phyloP scores from a whole-genome alignment of 768 basidiomycete species.

The Xerocomellus dryophilus region DNA sequence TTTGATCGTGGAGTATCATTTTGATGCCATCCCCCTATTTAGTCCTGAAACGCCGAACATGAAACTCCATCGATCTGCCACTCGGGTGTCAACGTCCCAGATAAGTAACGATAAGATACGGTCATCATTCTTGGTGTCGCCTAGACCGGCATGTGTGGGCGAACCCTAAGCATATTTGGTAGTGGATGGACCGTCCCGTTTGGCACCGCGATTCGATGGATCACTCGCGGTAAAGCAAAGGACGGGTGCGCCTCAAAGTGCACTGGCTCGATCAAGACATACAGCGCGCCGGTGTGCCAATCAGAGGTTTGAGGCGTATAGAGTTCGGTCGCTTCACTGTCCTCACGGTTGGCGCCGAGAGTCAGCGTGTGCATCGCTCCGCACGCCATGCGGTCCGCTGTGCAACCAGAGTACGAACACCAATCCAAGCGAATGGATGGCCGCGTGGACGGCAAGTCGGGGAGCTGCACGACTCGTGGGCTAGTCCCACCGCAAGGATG shows the following conservation, averaged over 20 bases:
- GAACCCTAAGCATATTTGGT: neutral
- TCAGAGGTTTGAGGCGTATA: neutral
- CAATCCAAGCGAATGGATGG: neutral
- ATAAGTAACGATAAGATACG: neutral
- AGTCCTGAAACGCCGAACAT: slow-evolving; percentile 1
- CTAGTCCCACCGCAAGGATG: neutral
- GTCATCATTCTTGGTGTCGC: neutral
- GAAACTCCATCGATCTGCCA: slow-evolving; percentile 2
- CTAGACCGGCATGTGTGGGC: neutral
- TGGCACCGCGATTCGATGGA: neutral
- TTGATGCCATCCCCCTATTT: neutral
- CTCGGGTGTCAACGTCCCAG: neutral
- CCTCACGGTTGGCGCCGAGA: neutral
- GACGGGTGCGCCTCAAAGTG: neutral
- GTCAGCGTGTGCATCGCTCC: neutral
- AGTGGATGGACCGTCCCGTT: neutral
- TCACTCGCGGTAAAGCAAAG: neutral
- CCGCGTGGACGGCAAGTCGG: neutral
- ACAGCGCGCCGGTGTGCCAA: too few species aligned
- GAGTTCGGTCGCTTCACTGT: neutral
- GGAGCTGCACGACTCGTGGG: too few species aligned
- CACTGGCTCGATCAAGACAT: neutral
- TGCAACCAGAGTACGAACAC: neutral
- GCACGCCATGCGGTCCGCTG: neutral
- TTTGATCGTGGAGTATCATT: neutral